Evolutionary conservation across 2,329 filamentous ascomycete genomes (phyloP), one percentile per base, ranked within the genome.

Genomic region (Coniosporium tulheliwenetii): DNA sequence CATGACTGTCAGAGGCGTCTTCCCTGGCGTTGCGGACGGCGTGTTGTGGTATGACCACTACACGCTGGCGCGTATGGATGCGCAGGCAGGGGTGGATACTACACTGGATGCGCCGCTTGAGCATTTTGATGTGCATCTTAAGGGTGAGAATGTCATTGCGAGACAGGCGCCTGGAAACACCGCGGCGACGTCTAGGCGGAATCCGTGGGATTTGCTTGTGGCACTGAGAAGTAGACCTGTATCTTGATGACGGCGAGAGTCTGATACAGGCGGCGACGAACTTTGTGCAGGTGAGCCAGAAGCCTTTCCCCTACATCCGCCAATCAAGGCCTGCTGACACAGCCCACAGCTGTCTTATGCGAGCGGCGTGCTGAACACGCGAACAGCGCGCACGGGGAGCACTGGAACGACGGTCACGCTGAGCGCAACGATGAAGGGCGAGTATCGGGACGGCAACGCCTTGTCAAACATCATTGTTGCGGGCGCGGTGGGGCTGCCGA

Each of bases 381-480:
- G 14, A 8, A 2, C 36, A 10, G 2, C 14, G 14, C 5, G 5
- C 36, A 10, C 16, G 8, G n/a, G 52, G 42, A 47, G 52, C 43
- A 33, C 40, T 5, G 52, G 48, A 41, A 37, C 44, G 15, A 44
- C 49, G 41, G 43, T 44, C 36, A 44, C 40, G 14, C 43, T 54
- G 9, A 44, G 41, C 30, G 44, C 51, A 4, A 45, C 41, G 36
- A 41, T 49, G 16, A 44, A 42, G 10, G 54, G 52, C 9, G 39
- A 37, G 8, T 54, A 49, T 43, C 31, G 44, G 12, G 46, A 47
- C 14, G 26, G 37, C 10, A 44, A 46, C 30, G 45, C 51, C 30
- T 47, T 57, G 5, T 48, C 51, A 2, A 55, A 53, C 30, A 42
- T 55, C 39, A 53, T 51, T 3, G 50, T 56, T 36, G 51, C 49